Conservation (phyloP, 331 rosid genomes). For the Acacia concinna region DNA sequence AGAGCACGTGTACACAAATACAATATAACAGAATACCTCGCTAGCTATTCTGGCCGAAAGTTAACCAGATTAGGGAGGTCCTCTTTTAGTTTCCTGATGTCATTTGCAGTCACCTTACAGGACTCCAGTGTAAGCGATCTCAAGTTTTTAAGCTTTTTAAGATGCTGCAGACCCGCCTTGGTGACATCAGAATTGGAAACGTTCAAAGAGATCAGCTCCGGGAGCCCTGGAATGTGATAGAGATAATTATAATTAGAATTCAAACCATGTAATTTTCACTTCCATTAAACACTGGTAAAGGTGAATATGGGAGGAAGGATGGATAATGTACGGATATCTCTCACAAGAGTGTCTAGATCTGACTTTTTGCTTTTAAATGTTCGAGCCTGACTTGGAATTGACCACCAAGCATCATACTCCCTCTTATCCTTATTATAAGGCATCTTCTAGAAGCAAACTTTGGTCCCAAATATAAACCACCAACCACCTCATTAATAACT, state of each 20-base stretch:
- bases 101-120: constrained; percentile 75
- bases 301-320: background rate
- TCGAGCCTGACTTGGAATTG: background rate
- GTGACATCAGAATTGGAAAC: constrained; percentile 77
- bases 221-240: constrained; percentile 61
- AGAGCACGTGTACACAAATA: constrained; percentile 14
- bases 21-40: constrained; percentile 4
- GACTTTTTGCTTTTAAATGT: background rate
- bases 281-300: background rate
- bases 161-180: constrained; percentile 64
- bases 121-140: constrained; percentile 83
- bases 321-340: background rate
- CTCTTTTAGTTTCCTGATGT: constrained; percentile 71
- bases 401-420: background rate
- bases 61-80: constrained; percentile 82
- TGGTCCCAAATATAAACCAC: too few relatives aligned
- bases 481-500: too few relatives aligned
- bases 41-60: constrained; percentile 76
- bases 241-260: background rate
- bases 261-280: background rate
- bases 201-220: constrained; percentile 71
- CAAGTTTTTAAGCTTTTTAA: constrained; percentile 74
- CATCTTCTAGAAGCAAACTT: too few relatives aligned
- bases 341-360: background rate
- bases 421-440: too few relatives aligned